Evolutionary conservation across 1,139 yeast species (phyloP).

Genomic region (Candida labiduridarum): DNA sequence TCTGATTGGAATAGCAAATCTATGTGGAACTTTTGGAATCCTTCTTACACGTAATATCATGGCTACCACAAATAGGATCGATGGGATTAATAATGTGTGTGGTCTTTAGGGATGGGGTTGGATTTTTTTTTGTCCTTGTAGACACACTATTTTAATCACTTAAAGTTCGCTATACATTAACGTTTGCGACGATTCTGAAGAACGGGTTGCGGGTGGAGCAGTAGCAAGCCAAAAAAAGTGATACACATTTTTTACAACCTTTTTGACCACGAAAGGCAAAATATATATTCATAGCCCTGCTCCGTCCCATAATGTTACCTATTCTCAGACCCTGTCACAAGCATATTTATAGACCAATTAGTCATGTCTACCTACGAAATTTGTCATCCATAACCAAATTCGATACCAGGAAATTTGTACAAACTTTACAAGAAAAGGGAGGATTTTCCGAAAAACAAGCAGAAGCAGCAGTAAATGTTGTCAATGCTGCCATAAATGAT

Average conservation of each 20-base stretch:
- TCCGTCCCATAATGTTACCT: neutral
- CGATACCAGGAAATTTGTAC: slow-evolving; percentile 78
- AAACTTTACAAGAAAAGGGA: slow-evolving; percentile 68
- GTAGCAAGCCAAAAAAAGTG: neutral
- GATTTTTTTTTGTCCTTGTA: slow-evolving; percentile 1
- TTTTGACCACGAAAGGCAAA: neutral
- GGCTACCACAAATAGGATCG: slow-evolving; percentile 1
- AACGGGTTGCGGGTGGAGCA: neutral
- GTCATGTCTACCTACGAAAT: slow-evolving; percentile 15
- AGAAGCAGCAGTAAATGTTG: slow-evolving; percentile 74
- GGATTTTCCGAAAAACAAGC: slow-evolving; percentile 75
- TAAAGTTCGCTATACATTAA: neutral
- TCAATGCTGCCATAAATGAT: slow-evolving; percentile 77
- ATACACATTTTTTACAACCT: neutral
- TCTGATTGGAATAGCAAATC: neutral
- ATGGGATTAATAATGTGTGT: neutral
- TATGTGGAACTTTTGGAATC: neutral
- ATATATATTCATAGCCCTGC: neutral
- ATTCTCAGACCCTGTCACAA: neutral
- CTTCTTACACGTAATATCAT: slow-evolving; percentile 4
- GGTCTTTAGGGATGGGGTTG: neutral
- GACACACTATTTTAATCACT: neutral
- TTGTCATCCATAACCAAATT: slow-evolving; percentile 53
- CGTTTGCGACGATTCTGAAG: neutral
- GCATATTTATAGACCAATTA: neutral